phyloP scores from a whole-genome alignment of 2,329 filamentous ascomycete genomes.

The Thelonectria blattea region DNA sequence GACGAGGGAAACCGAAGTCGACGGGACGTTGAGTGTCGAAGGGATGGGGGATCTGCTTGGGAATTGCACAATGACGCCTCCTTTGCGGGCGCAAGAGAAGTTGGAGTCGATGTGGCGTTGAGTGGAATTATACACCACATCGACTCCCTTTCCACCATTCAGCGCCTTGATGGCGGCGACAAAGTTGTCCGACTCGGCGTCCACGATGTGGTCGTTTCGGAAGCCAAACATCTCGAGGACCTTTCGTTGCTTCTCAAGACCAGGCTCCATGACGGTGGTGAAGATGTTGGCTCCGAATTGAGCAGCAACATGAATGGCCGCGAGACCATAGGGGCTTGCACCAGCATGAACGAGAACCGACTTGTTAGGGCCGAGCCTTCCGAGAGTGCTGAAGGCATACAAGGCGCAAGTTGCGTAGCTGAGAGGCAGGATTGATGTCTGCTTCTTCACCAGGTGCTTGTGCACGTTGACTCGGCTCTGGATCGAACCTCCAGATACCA shows the following conservation, averaged over 20 bases:
- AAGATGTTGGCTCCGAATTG: slow-evolving; percentile 49
- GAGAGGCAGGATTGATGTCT: slow-evolving; percentile 40
- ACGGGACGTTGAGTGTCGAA: slow-evolving; percentile 16
- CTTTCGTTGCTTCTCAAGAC: slow-evolving; percentile 43
- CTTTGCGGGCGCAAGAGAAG: slow-evolving; percentile 42
- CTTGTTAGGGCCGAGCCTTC: slow-evolving; percentile 35
- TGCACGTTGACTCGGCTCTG: slow-evolving; percentile 44
- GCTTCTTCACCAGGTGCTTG: slow-evolving; percentile 44
- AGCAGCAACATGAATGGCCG: slow-evolving; percentile 50
- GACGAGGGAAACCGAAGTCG: slow-evolving; percentile 38
- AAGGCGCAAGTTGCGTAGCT: slow-evolving; percentile 50
- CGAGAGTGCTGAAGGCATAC: slow-evolving; percentile 48
- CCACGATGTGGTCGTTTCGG: slow-evolving; percentile 46
- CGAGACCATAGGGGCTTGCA: slow-evolving; percentile 51
- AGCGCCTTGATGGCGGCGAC: slow-evolving; percentile 40
- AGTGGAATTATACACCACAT: slow-evolving; percentile 55
- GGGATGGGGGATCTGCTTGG: slow-evolving; percentile 32
- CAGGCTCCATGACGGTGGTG: slow-evolving; percentile 45
- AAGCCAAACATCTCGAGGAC: slow-evolving; percentile 46
- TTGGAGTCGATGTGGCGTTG: slow-evolving; percentile 42
- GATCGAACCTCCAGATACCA: slow-evolving; percentile 45
- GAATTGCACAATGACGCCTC: slow-evolving; percentile 44
- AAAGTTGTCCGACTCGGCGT: slow-evolving; percentile 43
- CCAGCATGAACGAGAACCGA: slow-evolving; percentile 53
- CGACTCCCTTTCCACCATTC: slow-evolving; percentile 45